These are phyloP conservation scores for Pythium brachiatum DNA, from an alignment of 352 stramenopile species.

Conservation along the genomic window DNA sequence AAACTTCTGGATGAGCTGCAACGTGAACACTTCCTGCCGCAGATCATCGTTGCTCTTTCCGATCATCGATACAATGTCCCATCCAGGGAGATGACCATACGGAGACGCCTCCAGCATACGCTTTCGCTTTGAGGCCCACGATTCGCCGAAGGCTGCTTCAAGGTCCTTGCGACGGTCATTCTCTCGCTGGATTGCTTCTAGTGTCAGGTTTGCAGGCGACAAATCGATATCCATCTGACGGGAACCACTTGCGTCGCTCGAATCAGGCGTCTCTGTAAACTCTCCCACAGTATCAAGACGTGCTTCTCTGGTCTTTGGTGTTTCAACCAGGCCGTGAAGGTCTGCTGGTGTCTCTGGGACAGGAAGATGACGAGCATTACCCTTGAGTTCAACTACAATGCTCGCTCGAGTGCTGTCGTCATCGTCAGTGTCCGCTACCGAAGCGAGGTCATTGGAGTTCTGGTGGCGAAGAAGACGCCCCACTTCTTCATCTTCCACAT, in stretches of 20 bases:
- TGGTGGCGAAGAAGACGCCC: constrained; percentile 68
- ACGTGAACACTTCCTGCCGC: constrained; percentile 98
- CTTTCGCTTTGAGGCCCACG: constrained; percentile 93
- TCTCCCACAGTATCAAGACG: constrained; percentile 30
- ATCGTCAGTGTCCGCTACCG: constrained; percentile 31
- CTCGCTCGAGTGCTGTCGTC: constrained; percentile 18
- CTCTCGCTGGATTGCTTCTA: constrained; percentile 79
- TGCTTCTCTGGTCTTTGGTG: constrained; percentile 37
- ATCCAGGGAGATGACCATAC: constrained; percentile 87
- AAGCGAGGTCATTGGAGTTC: constrained; percentile 48
- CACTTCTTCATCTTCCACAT: constrained; percentile 80
- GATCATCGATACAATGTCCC: constrained; percentile 96
- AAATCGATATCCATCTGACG: constrained; percentile 60
- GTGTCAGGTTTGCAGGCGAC: constrained; percentile 48
- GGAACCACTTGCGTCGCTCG: constrained; percentile 14
- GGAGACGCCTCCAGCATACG: constrained; percentile 86
- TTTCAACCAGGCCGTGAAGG: constrained; percentile 49
- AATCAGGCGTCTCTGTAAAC: constrained; percentile 25
- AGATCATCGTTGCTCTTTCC: constrained; percentile 99
- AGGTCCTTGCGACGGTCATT: constrained; percentile 78
- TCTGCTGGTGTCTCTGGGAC: constrained; percentile 74
- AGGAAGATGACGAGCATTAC: constrained; percentile 10
- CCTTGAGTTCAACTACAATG: background rate
- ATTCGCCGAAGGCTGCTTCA: constrained; percentile 93
- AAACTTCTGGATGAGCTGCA: constrained; percentile 98